Evolutionary conservation across 1,284 basidiomycete genomes (phyloP).

Genomic region (Laetiporus sulphureus): DNA sequence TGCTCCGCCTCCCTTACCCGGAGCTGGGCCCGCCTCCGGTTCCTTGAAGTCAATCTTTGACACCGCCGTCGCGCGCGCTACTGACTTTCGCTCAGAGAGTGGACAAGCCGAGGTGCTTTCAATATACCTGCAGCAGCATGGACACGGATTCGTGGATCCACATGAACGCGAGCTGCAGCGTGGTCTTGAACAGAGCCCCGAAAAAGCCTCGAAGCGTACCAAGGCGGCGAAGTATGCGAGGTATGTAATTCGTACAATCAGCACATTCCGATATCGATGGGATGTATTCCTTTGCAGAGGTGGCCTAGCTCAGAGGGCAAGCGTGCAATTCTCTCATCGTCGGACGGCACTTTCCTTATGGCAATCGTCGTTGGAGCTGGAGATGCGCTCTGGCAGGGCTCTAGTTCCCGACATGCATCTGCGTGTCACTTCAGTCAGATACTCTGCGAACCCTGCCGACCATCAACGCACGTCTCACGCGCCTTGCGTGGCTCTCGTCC

Average conservation of each 20-base stretch:
- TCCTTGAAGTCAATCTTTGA: slow-evolving; percentile 35
- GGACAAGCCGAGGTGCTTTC: slow-evolving; percentile 35
- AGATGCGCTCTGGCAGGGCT: slow-evolving; percentile 8
- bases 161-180: slow-evolving; percentile 31
- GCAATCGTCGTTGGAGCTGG: slow-evolving; percentile 36
- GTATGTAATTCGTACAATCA: no score
- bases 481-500: slow-evolving; percentile 15
- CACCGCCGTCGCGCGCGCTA: slow-evolving; percentile 35
- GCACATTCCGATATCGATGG: no score
- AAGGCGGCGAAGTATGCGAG: slow-evolving; percentile 27
- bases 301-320: slow-evolving; percentile 42
- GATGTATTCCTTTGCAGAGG: no score
- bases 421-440: slow-evolving; percentile 14
- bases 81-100: slow-evolving; percentile 34
- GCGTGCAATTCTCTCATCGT: slow-evolving; percentile 31
- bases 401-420: slow-evolving; percentile 18
- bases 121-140: slow-evolving; percentile 33
- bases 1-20: slow-evolving; percentile 10
- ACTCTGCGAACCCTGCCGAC: slow-evolving; percentile 11
- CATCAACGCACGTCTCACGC: slow-evolving; percentile 15
- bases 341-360: slow-evolving; percentile 41
- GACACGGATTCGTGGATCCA: slow-evolving; percentile 23
- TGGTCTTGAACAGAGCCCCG: slow-evolving; percentile 37
- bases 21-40: slow-evolving; percentile 4
- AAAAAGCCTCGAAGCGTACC: slow-evolving; percentile 30